Evolutionary conservation across 768 basidiomycete species (phyloP), one percentile per base, ranked within the genome.

Genomic region (Austroboletus eburneus): DNA sequence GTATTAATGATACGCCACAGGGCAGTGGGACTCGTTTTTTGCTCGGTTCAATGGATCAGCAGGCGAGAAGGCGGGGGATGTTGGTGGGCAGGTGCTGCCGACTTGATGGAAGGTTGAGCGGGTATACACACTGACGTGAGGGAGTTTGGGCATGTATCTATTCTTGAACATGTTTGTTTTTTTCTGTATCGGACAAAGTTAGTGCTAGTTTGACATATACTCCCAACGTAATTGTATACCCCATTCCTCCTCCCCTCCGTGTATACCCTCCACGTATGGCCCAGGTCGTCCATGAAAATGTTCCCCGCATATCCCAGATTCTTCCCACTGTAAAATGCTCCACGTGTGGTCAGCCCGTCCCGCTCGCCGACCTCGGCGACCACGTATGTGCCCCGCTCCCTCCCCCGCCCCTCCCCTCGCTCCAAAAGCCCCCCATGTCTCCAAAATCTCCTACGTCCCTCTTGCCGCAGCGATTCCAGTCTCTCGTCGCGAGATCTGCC

Each of bases 321-420:
- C 73, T 95, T 9, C 90, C 92, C 5, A 73, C 82, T 3, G 85
- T 93, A 50, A 94, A 86, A 63, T 96, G 92, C 65, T 89, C 89
- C 3, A 84, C 70, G 24, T 96, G 92, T 62, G 70, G 71, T 56
- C 69, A 71, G 9, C 79, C 77, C 1, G 87, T 96, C 32, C 81
- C 86, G 25, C 73, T 95, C 29, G 69, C 75, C 39, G 74, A 82
- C 38, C 80, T 95, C 29, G 81, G 81, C 30, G 86, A 90, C 51
- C 92, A 95, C 61, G 71, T 81, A 61, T 96, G 92, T 65, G 53
- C 72, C 6, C 65, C 72, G 9, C 74, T 77, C 2, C 72, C 81
- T 16, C 61, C 73, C 9, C 73, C 79, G 39, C 59, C 66, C 14
- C 58, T 59, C 30, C 64, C 52, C 51, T 55, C 61, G 38, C 61